Evolutionary conservation across 345 rosid species (phyloP), one percentile per base, ranked within the genome.

Genomic region (Mercurialis annua): DNA sequence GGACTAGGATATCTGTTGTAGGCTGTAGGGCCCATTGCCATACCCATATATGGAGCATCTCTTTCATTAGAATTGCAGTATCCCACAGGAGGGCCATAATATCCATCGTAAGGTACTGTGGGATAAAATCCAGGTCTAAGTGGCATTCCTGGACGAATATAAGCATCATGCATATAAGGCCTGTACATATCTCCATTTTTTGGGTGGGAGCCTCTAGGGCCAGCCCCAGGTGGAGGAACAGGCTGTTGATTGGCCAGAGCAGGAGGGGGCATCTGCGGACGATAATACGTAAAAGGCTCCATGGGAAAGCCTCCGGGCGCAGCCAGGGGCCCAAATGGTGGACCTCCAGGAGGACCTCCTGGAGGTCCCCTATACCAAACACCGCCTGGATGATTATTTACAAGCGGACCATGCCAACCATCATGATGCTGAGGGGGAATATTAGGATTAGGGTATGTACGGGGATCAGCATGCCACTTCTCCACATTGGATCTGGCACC

Each of bases 311-410:
- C 87, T 73, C 97, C 85, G 58, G 94, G 94, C 47, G 86, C 81
- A 79, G 84, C 78, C 48, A 97, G 90, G 16, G 87, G 62, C 27
- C 92, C 92, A 75, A 83, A 92, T 42, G 97, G 87, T 20, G 86
- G 95, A 36, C 82, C 91, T n/a, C 84, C 80, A n/a, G n/a, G n/a
- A 4, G 44, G 44, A 40, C 44, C 44, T 40, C 8, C 44, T 6
- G 87, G 87, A 77, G 90, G 96, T 57, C 88, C 96, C 82, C 93
- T 80, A 74, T 85, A 94, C 99, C 99, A 92, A 71, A 80, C 86
- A 76, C 89, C 92, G 72, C 88, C 87, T 43, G 87, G 92, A 78
- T 85, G 92, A 82, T 84, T 86, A 84, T 81, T 95, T 48, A 87
- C 80, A 15, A 92, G 92, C 58, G 88, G 90, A 30, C 89, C 92